Base-by-base conservation (phyloP, 176 grass and related monocot genomes). In the Melocanna baccifera region DNA sequence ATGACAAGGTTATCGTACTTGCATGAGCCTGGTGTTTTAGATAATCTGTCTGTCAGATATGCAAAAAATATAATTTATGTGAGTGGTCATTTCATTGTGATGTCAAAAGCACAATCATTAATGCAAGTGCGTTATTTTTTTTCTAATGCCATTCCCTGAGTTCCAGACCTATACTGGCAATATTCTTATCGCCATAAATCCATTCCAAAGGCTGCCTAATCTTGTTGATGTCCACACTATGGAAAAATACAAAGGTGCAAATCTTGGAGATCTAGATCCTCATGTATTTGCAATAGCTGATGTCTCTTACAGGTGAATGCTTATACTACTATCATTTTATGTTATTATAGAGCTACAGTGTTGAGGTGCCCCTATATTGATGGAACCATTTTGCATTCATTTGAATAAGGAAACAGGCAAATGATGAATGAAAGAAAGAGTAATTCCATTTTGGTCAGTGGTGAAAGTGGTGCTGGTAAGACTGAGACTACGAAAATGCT, bases 381-480 rank as follows among this genome's bases (percentile, higher is more conserved):
- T 92, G 32, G 40, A 63, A 79, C 53, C 75, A 71, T 94, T 89
- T 81, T 89, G 47, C 52, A 47, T 91, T 86, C 23, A 78, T 89
- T 91, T 87, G 78, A 89, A 89, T 90, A 89, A 92, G 78, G 76
- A 87, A 91, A 88, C 91, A 98, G 96, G 85, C 93, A 92, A 87
- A 98, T 95, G 96, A 95, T 98, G 76, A 98, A 94, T 92, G 96
- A 95, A 57, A 86, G 88, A 85, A 94, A 93, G 87, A 92, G 85
- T 81, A 95, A 98, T 65, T 93, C 96, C 67, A 94, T 95, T 51
- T 89, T 98, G 80, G 96, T 98, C 75, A 98, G 96, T 73, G 96
- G 93, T 83, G 96, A 95, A 93, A 98, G 96, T 89, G 96, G 96
- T 85, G 91, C 93, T 87, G 96, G 96, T 83, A 98, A 98, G 89